A percentile compares a stretch with the other conserved stretches of the same genome.
Evolutionary conservation across 2,329 filamentous ascomycete species (phyloP).

Genomic region (Diaporthe sp.): DNA sequence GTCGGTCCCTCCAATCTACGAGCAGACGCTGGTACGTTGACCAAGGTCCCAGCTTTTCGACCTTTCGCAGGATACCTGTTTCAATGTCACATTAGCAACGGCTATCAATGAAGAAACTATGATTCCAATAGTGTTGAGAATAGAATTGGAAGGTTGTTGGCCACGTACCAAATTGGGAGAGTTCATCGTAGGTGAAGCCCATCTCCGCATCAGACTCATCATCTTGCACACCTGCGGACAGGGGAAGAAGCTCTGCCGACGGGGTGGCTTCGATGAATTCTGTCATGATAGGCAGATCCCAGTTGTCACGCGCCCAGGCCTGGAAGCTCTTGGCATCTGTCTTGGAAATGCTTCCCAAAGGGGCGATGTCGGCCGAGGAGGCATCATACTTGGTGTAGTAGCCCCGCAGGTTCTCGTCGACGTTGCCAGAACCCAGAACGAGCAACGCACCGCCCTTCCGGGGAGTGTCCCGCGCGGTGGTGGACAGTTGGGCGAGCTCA

Average conservation of each 20-base stretch:
- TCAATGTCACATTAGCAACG: background rate
- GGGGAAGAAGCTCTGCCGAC: constrained; percentile 65
- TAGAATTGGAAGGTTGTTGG: background rate
- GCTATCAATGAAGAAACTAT: background rate
- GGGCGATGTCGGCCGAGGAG: constrained; percentile 68
- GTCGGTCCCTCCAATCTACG: constrained; percentile 53
- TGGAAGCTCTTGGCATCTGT: constrained; percentile 77
- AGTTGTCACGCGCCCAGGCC: constrained; percentile 67
- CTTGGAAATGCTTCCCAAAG: constrained; percentile 69
- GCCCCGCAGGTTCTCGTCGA: constrained; percentile 65
- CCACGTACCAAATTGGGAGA: constrained; percentile 53
- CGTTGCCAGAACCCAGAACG: constrained; percentile 74
- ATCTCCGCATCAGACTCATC: constrained; percentile 58
- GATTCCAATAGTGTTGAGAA: background rate
- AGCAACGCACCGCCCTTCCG: constrained; percentile 69
- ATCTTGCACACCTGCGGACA: constrained; percentile 56
- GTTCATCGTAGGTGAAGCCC: constrained; percentile 59
- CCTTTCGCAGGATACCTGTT: constrained; percentile 53
- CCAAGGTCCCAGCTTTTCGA: constrained; percentile 58
- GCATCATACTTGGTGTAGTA: constrained; percentile 78
- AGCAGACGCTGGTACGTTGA: constrained; percentile 56
- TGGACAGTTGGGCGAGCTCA: constrained; percentile 73
- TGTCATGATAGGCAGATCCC: constrained; percentile 72
- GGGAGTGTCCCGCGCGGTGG: constrained; percentile 67
- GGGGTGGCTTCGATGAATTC: constrained; percentile 73